phyloP scores from a whole-genome alignment of 2,329 filamentous ascomycete genomes.

The Metarhizium anisopliae region DNA sequence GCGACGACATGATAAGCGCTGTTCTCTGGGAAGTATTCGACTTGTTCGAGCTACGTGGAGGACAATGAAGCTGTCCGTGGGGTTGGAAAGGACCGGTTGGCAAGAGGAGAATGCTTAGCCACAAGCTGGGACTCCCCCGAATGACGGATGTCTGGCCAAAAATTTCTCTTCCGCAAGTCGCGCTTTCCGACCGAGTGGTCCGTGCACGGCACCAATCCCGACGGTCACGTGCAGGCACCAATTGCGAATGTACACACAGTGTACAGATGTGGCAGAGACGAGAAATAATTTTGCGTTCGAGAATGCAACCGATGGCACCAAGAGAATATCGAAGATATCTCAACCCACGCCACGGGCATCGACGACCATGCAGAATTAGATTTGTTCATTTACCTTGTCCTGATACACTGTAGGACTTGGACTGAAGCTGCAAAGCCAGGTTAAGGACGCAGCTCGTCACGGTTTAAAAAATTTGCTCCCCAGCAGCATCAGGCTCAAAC shows the following conservation, averaged over 20 bases:
- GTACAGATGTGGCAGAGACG: not conserved
- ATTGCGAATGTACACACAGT: not conserved
- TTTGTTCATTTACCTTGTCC: too few species aligned
- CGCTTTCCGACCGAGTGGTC: slow-evolving; percentile 2
- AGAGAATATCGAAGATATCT: too few species aligned
- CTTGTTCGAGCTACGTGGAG: slow-evolving; percentile 1
- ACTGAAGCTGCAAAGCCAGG: too few species aligned
- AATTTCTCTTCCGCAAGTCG: slow-evolving; percentile 6
- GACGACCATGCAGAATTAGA: too few species aligned
- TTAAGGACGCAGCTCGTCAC: too few species aligned
- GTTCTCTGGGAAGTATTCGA: not conserved
- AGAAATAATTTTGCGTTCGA: too few species aligned
- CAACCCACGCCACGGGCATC: too few species aligned
- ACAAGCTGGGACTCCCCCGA: slow-evolving; percentile 7
- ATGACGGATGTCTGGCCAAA: slow-evolving; percentile 4
- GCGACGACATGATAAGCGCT: slow-evolving; percentile 38
- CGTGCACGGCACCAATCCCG: not conserved
- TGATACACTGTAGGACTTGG: too few species aligned
- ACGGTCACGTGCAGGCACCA: slow-evolving; percentile 2
- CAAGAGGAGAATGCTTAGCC: slow-evolving; percentile 8
- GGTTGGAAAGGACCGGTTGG: slow-evolving; percentile 7
- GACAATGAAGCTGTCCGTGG: slow-evolving; percentile 3
- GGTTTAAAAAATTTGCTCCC: too few species aligned
- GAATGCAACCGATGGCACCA: too few species aligned
- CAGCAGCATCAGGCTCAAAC: too few species aligned